phyloP scores from a whole-genome alignment of 805 yeast genomes.

The Isabelozyma pseudorhagii region DNA sequence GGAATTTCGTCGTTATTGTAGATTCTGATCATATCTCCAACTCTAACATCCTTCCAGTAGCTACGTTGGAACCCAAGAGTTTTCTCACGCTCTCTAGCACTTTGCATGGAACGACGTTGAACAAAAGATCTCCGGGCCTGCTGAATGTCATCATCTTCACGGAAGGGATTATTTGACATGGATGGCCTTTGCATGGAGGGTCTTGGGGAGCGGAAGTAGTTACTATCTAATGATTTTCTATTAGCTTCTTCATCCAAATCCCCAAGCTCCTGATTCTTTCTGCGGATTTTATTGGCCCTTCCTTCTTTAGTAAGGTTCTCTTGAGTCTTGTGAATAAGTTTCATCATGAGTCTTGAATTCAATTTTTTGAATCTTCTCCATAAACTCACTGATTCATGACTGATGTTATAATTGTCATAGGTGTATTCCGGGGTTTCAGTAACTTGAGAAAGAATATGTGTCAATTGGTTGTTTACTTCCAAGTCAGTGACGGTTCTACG shows the following conservation, averaged over 20 bases:
- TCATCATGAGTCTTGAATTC: constrained; percentile 29
- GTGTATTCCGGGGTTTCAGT: constrained; percentile 15
- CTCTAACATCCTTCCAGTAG: constrained; percentile 69
- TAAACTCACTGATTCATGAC: constrained; percentile 57
- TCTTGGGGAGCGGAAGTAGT: constrained; percentile 10
- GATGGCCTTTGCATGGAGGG: constrained; percentile 3
- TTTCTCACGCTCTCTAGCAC: constrained; percentile 7
- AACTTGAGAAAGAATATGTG: constrained; percentile 52
- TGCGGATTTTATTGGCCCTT: constrained; percentile 27
- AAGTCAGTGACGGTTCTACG: constrained; percentile 68
- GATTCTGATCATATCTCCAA: constrained; percentile 70
- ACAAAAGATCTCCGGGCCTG: constrained; percentile 11
- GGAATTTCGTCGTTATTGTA: constrained; percentile 74
- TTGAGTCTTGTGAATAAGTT: constrained; percentile 22
- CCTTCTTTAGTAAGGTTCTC: constrained; percentile 32
- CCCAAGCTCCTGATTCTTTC: constrained; percentile 5
- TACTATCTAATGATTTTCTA: constrained; percentile 35
- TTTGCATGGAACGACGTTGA: constrained; percentile 11
- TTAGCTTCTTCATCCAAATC: constrained; percentile 4
- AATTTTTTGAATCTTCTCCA: constrained; percentile 72
- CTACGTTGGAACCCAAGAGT: constrained; percentile 28
- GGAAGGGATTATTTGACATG: constrained; percentile 11
- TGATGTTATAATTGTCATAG: constrained; percentile 54
- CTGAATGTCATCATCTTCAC: constrained; percentile 3
- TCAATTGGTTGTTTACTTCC: constrained; percentile 71